These are phyloP conservation scores for Mycena citricolor DNA, from an alignment of 1,284 basidiomycete species.

Conservation along the genomic window DNA sequence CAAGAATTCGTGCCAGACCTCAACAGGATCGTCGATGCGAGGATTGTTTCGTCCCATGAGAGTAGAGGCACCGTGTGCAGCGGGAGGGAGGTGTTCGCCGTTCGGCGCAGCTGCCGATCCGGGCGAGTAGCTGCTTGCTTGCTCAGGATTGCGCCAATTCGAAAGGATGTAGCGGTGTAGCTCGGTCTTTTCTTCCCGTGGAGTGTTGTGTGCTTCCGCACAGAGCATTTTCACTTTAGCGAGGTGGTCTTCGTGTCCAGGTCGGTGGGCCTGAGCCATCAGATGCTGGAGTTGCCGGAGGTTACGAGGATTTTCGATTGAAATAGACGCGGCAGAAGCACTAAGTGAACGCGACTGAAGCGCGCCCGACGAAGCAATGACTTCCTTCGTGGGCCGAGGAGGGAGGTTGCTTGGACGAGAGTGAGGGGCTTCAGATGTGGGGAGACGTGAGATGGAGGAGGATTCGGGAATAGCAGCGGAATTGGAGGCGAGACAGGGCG, in stretches of 20 bases:
- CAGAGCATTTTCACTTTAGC: slow-evolving; percentile 37
- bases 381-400: slow-evolving; percentile 12
- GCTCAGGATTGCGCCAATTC: slow-evolving; percentile 31
- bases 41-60: slow-evolving; percentile 36
- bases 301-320: slow-evolving; percentile 30
- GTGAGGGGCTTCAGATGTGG: not conserved
- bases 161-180: slow-evolving; percentile 39
- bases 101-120: not conserved
- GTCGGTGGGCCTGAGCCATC: slow-evolving; percentile 41
- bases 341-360: slow-evolving; percentile 3
- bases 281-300: slow-evolving; percentile 41
- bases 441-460: not conserved
- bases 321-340: slow-evolving; percentile 1
- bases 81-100: too few relatives aligned
- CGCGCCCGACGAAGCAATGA: slow-evolving; percentile 9
- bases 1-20: slow-evolving; percentile 44
- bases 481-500: too few relatives aligned
- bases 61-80: slow-evolving; percentile 10
- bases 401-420: slow-evolving; percentile 2
- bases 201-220: slow-evolving; percentile 37
- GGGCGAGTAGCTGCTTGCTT: too few relatives aligned
- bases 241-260: slow-evolving; percentile 38
- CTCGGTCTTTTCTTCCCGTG: slow-evolving; percentile 36
- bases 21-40: slow-evolving; percentile 42
- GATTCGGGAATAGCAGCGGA: not conserved